Conservation (phyloP, 2,329 filamentous ascomycete species). For the Teratosphaeria zuluensis region DNA sequence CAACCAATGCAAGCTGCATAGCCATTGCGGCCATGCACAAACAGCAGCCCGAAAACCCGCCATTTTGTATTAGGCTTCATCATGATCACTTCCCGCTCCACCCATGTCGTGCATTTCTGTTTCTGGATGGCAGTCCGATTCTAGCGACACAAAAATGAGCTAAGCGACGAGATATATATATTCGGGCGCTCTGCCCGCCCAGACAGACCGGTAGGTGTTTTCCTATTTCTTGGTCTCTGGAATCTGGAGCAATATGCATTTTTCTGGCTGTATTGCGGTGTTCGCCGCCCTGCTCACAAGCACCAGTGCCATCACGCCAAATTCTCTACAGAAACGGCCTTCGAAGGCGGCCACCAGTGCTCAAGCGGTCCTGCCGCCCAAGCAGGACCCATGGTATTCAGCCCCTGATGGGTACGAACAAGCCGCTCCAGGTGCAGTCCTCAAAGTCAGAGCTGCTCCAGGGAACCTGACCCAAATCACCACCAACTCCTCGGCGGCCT, state of each 20-base stretch:
- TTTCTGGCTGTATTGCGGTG: background rate
- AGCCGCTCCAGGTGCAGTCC: conserved; percentile 24
- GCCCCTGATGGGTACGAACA: conserved; percentile 20
- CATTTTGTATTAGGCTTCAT: background rate
- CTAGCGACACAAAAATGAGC: background rate
- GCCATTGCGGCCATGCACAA: background rate
- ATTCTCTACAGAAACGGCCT: background rate
- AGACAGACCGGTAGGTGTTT: background rate
- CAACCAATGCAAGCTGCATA: too few relatives aligned
- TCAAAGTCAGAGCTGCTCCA: conserved; percentile 23
- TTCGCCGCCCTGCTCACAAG: background rate
- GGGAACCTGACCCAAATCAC: conserved; percentile 20
- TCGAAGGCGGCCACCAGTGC: background rate
- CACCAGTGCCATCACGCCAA: background rate
- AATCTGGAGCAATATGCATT: background rate
- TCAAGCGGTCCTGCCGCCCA: conserved; percentile 19
- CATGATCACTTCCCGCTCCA: background rate
- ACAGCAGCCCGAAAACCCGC: background rate
- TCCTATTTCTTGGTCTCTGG: background rate
- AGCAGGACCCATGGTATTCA: conserved; percentile 29
- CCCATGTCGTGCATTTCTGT: background rate
- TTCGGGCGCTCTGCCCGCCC: background rate
- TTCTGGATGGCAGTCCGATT: background rate
- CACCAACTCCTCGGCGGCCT: conserved; percentile 18
- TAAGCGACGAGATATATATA: background rate